These are phyloP conservation scores for Gossypium ekmanianum DNA, from an alignment of 345 rosid genomes.

Conservation along the genomic window DNA sequence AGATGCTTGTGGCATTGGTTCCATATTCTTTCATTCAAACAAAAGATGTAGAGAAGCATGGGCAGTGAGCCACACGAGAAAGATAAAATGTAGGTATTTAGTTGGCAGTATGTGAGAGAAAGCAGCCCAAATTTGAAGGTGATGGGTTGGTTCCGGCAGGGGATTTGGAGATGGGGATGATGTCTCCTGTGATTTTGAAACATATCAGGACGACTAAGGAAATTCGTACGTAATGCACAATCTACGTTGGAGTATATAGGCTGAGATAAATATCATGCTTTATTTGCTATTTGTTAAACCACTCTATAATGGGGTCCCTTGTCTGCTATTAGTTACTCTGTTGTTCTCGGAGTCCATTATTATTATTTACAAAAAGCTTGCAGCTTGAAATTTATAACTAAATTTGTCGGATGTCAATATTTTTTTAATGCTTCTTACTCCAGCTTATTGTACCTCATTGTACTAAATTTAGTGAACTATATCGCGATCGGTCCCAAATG, in stretches of 20 bases:
- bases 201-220: slow-evolving; percentile 10
- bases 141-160: slow-evolving; percentile 16
- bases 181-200: slow-evolving; percentile 18
- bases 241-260: not conserved
- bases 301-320: not conserved
- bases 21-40: not conserved
- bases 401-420: not conserved
- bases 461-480: too few relatives aligned
- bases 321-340: not conserved
- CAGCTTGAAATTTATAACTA: not conserved
- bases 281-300: not conserved
- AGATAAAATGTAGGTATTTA: not conserved
- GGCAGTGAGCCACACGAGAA: not conserved
- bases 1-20: not conserved
- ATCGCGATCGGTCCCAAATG: too few relatives aligned
- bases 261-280: slow-evolving; percentile 5
- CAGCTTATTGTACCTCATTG: too few relatives aligned
- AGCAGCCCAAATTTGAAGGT: slow-evolving; percentile 13
- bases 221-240: slow-evolving; percentile 5
- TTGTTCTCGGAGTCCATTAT: not conserved
- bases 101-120: slow-evolving; percentile 17
- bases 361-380: not conserved
- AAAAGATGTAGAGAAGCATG: slow-evolving; percentile 5
- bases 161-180: slow-evolving; percentile 19
- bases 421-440: not conserved